A percentile compares a stretch with the other conserved stretches of the same genome.
Evolutionary conservation across 148 eudicot genomes (phyloP).

Genomic region (Silene latifolia): DNA sequence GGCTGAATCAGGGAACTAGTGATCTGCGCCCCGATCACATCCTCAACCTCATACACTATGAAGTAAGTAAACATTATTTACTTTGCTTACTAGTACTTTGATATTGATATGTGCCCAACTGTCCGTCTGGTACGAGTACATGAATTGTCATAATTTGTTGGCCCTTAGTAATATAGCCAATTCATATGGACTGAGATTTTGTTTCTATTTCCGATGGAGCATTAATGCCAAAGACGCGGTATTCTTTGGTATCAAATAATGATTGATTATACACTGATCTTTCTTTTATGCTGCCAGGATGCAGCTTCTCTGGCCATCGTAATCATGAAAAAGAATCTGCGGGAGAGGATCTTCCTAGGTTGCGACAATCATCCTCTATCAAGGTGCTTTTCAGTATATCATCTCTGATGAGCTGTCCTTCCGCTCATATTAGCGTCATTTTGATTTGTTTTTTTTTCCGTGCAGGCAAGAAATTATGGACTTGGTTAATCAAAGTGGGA

Average conservation of each 20-base stretch:
- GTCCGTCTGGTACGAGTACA: no score
- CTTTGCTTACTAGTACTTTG: not conserved
- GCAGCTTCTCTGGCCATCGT: constrained; percentile 70
- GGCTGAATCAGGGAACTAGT: constrained; percentile 65
- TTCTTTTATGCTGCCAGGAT: constrained; percentile 42
- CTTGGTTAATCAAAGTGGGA: constrained; percentile 67
- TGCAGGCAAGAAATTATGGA: constrained; percentile 93
- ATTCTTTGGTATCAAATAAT: no score
- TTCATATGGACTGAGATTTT: no score
- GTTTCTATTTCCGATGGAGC: no score
- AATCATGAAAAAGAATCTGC: constrained; percentile 63
- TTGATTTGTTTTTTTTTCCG: constrained; percentile 4
- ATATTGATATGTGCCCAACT: no score
- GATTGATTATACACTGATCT: not conserved
- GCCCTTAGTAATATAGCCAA: no score
- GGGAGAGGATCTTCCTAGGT: constrained; percentile 59
- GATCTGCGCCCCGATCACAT: constrained; percentile 87
- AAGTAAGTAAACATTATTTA: constrained; percentile 51
- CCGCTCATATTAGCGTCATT: not conserved
- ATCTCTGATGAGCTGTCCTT: not conserved
- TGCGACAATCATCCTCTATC: constrained; percentile 92
- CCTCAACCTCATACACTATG: constrained; percentile 87
- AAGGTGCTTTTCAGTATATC: constrained; percentile 36
- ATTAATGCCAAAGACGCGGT: no score
- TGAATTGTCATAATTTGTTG: no score